Evolutionary conservation across 345 rosid species (phyloP).

Genomic region (Acer yangbiense): DNA sequence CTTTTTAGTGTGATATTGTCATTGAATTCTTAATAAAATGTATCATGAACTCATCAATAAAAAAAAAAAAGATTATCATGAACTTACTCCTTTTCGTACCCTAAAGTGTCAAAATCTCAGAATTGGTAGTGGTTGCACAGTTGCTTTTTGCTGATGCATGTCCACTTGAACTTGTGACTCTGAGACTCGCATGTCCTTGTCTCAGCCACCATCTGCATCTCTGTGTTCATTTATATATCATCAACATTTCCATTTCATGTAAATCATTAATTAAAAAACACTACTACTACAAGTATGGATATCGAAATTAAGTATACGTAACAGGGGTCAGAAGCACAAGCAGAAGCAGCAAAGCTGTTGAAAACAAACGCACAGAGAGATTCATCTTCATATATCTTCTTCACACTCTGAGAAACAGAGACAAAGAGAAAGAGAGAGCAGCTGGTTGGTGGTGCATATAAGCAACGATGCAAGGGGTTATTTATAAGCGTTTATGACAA

Average conservation of each 20-base stretch:
- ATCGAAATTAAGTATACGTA: not conserved
- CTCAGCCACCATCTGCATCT: conserved; percentile 23
- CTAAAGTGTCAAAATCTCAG: too few relatives aligned
- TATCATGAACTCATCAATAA: too few relatives aligned
- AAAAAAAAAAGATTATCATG: too few relatives aligned
- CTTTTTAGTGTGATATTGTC: too few relatives aligned
- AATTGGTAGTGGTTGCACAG: too few relatives aligned
- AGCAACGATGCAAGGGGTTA: too few relatives aligned
- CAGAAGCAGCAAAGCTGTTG: not conserved
- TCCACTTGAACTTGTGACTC: conserved; percentile 35
- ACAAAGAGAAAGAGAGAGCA: not conserved
- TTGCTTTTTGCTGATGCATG: conserved; percentile 30
- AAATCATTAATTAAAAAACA: too few relatives aligned
- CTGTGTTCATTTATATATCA: not conserved
- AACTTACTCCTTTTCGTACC: too few relatives aligned
- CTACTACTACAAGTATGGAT: not conserved
- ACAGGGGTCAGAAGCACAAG: not conserved
- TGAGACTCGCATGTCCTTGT: conserved; percentile 37
- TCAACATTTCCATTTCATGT: not conserved
- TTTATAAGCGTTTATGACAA: too few relatives aligned
- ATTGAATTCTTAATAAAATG: too few relatives aligned
- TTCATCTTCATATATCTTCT: not conserved
- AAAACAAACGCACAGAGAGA: not conserved
- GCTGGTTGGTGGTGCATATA: too few relatives aligned
- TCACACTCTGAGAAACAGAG: too few relatives aligned